Conservation (phyloP, 2,329 filamentous ascomycete species). For the Cladorrhinum sp. region DNA sequence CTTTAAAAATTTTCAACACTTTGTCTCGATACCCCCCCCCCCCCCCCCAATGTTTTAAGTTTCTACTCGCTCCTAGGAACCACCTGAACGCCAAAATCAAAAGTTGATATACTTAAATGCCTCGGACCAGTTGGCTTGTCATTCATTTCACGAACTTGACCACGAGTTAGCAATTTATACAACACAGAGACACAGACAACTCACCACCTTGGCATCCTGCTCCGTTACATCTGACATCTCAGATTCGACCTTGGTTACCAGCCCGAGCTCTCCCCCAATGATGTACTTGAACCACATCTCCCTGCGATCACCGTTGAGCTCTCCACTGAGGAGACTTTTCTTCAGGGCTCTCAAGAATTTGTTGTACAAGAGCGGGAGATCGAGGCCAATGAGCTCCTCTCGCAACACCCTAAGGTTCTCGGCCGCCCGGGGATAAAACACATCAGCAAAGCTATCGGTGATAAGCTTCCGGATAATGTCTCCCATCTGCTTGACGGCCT, state of each 20-base stretch:
- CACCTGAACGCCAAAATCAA: neutral
- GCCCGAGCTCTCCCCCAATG: constrained; percentile 62
- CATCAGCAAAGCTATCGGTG: constrained; percentile 69
- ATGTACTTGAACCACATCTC: constrained; percentile 77
- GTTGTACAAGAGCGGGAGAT: constrained; percentile 77
- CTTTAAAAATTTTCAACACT: too few species aligned
- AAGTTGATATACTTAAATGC: neutral
- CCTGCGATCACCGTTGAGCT: constrained; percentile 71
- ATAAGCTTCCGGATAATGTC: constrained; percentile 67
- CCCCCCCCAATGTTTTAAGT: too few species aligned
- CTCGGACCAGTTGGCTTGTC: neutral
- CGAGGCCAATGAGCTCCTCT: constrained; percentile 70
- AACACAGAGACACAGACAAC: constrained; percentile 5
- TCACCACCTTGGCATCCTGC: constrained; percentile 66
- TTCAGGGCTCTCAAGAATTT: constrained; percentile 70
- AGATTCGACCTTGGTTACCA: constrained; percentile 64
- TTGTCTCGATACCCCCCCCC: too few species aligned
- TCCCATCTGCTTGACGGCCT: constrained; percentile 72
- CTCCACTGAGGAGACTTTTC: constrained; percentile 62
- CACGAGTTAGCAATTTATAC: constrained; percentile 8
- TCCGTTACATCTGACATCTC: constrained; percentile 64
- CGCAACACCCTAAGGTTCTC: constrained; percentile 78
- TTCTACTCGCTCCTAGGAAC: neutral
- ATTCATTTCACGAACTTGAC: constrained; percentile 14
- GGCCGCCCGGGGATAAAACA: constrained; percentile 68